Percentiles rank a stretch among this genome's conserved stretches.
phyloP scores from a whole-genome alignment of 495 filamentous ascomycete species.

The Xylaria intraflava region DNA sequence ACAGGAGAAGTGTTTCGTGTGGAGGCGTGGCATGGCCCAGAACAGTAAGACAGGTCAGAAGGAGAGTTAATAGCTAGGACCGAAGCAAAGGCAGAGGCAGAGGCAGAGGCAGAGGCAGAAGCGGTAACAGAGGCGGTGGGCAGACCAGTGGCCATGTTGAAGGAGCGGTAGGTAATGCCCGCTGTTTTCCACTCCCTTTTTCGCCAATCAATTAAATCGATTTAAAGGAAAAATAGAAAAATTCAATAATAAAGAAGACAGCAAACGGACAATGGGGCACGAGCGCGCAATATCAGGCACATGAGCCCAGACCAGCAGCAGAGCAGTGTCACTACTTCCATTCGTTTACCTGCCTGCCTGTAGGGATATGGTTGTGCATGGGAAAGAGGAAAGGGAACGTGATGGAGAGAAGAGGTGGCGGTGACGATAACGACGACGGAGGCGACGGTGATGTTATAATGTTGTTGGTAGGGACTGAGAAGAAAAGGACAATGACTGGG shows the following conservation, averaged over 20 bases:
- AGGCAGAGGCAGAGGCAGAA: slow-evolving; percentile 4
- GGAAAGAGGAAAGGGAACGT: background rate
- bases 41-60: slow-evolving; percentile 19
- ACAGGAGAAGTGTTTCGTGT: slow-evolving; percentile 18
- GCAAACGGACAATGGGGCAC: slow-evolving; percentile 17
- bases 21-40: slow-evolving; percentile 17
- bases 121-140: slow-evolving; percentile 6
- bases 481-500: too few relatives aligned
- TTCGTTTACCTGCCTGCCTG: background rate
- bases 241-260: background rate
- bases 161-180: background rate
- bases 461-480: too few relatives aligned
- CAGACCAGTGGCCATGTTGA: slow-evolving; percentile 19
- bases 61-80: slow-evolving; percentile 13
- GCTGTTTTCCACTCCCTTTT: background rate
- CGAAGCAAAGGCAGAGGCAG: slow-evolving; percentile 7
- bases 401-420: background rate
- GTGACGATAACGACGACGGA: background rate
- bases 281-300: background rate
- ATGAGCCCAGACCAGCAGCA: background rate
- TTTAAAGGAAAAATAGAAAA: slow-evolving; percentile 1
- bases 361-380: background rate
- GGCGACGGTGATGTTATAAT: too few relatives aligned
- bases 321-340: background rate
- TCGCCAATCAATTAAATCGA: slow-evolving; percentile 15